Base-by-base conservation (phyloP, 257 asterid genomes). In the Solanum rostratum region DNA sequence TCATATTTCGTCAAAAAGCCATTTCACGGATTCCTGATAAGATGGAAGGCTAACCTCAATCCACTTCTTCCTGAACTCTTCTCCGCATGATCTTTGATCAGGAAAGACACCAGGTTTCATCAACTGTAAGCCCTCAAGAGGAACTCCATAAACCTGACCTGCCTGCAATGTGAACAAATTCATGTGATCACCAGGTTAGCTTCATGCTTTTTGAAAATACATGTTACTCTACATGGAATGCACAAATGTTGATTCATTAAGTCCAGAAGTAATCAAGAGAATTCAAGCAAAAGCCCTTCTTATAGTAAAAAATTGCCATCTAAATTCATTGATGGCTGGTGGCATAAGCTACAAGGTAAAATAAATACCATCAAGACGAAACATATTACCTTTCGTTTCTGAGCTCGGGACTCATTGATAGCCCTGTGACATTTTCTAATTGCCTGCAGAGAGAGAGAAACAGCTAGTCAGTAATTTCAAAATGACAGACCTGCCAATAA, bases 61-160 rank as follows among this genome's bases (percentile, higher is more conserved):
- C 99, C 99, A 97, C 90, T 93, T 97, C 94, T 93, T 97, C 87
- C 95, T 91, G 89, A 87, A 90, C 85, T 97, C 99, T 87, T 97
- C 99, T 57, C 99, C 97, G 66, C 93, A 95, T 69, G 99, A 91
- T 85, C 96, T 94, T 92, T 91, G 98, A 80, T 97, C 99, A 45
- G 99, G 99, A 86, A 92, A 94, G 87, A 87, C 84, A 84, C 97
- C 93, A 86, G 97, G 86, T 86, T 94, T 95, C 83, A 91, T 88
- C 90, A 97, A 88, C 50, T 95, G 87, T 33, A 91, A 57, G 84
- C 98, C 98, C 85, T 98, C 92, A 88, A 97, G 98, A 74, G 99
- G 95, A 88, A 95, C 95, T 88, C 97, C 99, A 89, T 95, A 97
- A 83, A 97, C 97, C 88, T 97, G 99, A 60, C 99, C 99, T 15